Percentiles rank a stretch among this genome's conserved stretches.
Evolutionary conservation across 805 yeast genomes (phyloP).

Genomic region (Yarrowia divulgata): DNA sequence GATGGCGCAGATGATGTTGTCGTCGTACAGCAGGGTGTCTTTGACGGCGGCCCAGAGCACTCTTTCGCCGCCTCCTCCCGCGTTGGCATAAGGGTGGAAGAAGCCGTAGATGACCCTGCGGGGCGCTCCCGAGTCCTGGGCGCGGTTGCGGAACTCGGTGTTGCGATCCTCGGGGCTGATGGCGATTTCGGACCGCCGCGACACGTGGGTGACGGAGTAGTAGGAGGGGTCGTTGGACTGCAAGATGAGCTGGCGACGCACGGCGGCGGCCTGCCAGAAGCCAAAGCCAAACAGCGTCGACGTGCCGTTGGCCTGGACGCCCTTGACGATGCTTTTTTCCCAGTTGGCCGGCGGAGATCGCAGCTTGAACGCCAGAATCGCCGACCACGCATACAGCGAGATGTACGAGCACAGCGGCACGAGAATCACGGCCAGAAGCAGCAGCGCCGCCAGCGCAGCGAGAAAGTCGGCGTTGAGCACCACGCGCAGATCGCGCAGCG

Average conservation of each 20-base stretch:
- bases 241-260: constrained; percentile 53
- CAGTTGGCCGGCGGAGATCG: constrained; percentile 45
- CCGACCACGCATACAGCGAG: constrained; percentile 39
- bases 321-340: constrained; percentile 44
- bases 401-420: constrained; percentile 39
- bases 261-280: constrained; percentile 48
- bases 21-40: constrained; percentile 62
- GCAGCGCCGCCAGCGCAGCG: constrained; percentile 32
- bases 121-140: constrained; percentile 42
- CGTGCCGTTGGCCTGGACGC: constrained; percentile 42
- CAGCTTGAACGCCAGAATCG: constrained; percentile 40
- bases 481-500: constrained; percentile 23
- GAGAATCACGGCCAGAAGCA: constrained; percentile 37
- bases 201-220: constrained; percentile 44
- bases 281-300: constrained; percentile 32
- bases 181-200: constrained; percentile 39
- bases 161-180: constrained; percentile 37
- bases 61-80: constrained; percentile 98
- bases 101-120: constrained; percentile 72
- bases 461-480: constrained; percentile 30
- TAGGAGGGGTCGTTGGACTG: constrained; percentile 49
- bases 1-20: constrained; percentile 64
- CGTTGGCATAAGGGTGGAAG: constrained; percentile 94
- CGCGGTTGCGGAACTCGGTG: constrained; percentile 39
- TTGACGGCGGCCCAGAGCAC: constrained; percentile 94